These are phyloP conservation scores for Carex cristatella DNA, from an alignment of 176 grass and related monocot species.

Conservation along the genomic window DNA sequence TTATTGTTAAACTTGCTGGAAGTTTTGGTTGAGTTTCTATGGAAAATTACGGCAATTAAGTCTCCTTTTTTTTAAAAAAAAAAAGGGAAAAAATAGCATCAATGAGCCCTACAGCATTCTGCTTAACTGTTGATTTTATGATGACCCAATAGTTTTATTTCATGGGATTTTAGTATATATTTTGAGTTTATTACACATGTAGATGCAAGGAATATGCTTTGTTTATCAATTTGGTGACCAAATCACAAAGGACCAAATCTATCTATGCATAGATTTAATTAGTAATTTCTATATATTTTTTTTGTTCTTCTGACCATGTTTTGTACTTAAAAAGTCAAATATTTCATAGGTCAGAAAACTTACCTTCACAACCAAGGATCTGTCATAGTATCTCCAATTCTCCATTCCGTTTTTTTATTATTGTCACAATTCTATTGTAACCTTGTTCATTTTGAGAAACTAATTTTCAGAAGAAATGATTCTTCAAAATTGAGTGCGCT, in stretches of 20 bases:
- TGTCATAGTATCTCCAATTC: neutral
- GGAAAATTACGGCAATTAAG: neutral
- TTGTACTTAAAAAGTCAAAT: neutral
- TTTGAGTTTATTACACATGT: neutral
- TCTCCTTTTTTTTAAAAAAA: neutral
- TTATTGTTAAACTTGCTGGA: neutral
- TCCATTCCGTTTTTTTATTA: neutral
- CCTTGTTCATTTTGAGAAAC: neutral
- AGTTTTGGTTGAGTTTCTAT: neutral
- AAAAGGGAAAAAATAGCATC: neutral
- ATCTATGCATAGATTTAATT: neutral
- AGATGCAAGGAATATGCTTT: neutral
- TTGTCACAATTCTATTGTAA: neutral
- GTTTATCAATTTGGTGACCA: neutral
- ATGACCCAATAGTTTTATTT: neutral
- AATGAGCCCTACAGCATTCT: neutral
- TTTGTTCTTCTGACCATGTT: neutral
- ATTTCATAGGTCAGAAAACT: neutral
- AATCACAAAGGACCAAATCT: neutral
- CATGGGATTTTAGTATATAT: neutral
- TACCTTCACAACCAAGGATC: neutral
- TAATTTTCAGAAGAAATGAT: neutral
- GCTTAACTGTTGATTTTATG: neutral
- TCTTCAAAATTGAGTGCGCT: neutral
- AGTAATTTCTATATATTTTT: neutral